Percentiles rank a stretch among this genome's conserved stretches.
phyloP scores from a whole-genome alignment of 2,329 filamentous ascomycete genomes.

The Hypoxylon sp. region DNA sequence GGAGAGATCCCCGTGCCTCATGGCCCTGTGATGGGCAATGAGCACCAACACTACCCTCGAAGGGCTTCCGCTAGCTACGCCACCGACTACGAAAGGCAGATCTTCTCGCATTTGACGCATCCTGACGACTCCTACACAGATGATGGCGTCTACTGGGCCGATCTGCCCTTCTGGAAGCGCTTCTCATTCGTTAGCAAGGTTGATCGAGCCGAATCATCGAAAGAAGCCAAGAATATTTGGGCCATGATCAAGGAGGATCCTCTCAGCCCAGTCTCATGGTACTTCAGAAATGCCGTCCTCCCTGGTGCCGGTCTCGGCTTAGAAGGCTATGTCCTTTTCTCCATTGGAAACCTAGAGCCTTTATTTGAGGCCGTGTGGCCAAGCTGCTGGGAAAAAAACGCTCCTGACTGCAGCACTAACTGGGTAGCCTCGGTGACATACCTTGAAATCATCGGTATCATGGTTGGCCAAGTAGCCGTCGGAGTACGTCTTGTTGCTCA shows the following conservation, averaged over 20 bases:
- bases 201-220: constrained; percentile 77
- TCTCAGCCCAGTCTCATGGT: constrained; percentile 85
- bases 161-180: constrained; percentile 79
- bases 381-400: constrained; percentile 78
- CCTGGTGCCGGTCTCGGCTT: constrained; percentile 93
- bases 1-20: constrained; percentile 72
- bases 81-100: constrained; percentile 67
- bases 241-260: constrained; percentile 89
- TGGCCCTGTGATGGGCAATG: constrained; percentile 64
- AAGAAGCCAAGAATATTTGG: constrained; percentile 78
- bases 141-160: constrained; percentile 93
- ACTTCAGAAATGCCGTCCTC: constrained; percentile 91
- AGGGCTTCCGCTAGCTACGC: constrained; percentile 57
- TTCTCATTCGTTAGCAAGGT: constrained; percentile 82
- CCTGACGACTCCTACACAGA: constrained; percentile 90
- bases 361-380: constrained; percentile 84
- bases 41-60: constrained; percentile 64
- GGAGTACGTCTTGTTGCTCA: constrained; percentile 67
- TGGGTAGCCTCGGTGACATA: constrained; percentile 91
- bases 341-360: constrained; percentile 91
- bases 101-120: constrained; percentile 84
- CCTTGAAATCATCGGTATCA: constrained; percentile 94
- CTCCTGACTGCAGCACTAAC: constrained; percentile 78
- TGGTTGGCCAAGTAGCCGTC: constrained; percentile 90
- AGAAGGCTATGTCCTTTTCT: constrained; percentile 97